Conservation (phyloP, 202 grass and related monocot genomes). For the Cymbopogon flexuosus region DNA sequence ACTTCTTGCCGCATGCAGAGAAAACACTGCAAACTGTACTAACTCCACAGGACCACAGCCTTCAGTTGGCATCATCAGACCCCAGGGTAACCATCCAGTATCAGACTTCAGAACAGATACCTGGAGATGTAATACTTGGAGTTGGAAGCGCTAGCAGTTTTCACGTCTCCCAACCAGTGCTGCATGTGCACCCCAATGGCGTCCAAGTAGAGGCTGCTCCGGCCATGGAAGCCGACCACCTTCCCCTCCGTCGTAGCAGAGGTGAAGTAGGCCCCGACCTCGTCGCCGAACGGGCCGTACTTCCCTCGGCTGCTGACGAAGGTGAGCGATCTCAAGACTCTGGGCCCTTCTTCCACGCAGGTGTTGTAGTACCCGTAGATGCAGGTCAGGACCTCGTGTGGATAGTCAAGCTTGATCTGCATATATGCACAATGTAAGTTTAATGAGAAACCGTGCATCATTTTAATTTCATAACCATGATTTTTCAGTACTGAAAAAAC, state of each 20-base stretch:
- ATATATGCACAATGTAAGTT: neutral
- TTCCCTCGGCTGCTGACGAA: conserved; percentile 66
- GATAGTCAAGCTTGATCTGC: conserved; percentile 87
- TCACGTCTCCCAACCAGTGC: conserved; percentile 74
- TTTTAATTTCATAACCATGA: neutral
- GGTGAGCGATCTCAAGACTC: conserved; percentile 58
- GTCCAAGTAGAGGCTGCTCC: conserved; percentile 64
- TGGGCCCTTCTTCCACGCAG: conserved; percentile 38
- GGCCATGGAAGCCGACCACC: conserved; percentile 84
- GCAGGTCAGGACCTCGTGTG: conserved; percentile 75
- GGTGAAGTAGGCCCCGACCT: conserved; percentile 68
- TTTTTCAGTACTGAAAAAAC: neutral
- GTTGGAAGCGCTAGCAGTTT: neutral
- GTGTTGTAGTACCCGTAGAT: conserved; percentile 71
- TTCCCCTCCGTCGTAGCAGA: conserved; percentile 68
- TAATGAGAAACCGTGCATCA: neutral
- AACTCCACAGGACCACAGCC: neutral
- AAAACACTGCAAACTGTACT: neutral
- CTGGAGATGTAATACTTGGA: conserved; percentile 53
- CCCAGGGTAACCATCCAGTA: too few relatives aligned
- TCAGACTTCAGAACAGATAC: conserved; percentile 54
- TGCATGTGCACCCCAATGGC: conserved; percentile 92
- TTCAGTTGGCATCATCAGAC: neutral
- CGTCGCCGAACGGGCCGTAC: conserved; percentile 75
- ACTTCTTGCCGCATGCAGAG: neutral